These are phyloP conservation scores for Trametes pubescens DNA, from an alignment of 1,284 basidiomycete species.

Conservation along the genomic window DNA sequence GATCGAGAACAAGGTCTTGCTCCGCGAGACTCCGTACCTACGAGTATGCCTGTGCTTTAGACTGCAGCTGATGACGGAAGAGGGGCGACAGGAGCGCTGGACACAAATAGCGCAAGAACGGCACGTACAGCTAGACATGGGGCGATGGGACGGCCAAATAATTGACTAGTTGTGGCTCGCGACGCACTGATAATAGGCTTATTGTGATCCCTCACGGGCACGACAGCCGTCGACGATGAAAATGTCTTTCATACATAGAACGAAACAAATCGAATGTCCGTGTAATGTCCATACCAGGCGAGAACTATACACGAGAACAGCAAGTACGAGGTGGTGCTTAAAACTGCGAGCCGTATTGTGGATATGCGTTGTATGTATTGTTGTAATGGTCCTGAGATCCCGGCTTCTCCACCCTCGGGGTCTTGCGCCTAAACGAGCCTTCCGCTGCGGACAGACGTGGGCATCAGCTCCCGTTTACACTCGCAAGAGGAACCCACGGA, in stretches of 20 bases:
- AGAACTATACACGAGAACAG: constrained; percentile 12
- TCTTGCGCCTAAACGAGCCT: constrained; percentile 61
- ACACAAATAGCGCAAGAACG: constrained; percentile 36
- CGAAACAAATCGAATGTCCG: constrained; percentile 22
- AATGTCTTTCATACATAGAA: constrained; percentile 25
- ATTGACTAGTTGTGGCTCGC: constrained; percentile 15
- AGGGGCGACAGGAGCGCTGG: constrained; percentile 41
- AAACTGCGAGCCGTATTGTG: constrained; percentile 22
- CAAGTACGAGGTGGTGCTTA: constrained; percentile 17
- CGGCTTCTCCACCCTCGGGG: constrained; percentile 50
- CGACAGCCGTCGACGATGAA: constrained; percentile 9
- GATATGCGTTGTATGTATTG: constrained; percentile 16
- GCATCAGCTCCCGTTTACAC: constrained; percentile 30
- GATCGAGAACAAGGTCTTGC: constrained; percentile 35
- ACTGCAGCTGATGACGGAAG: constrained; percentile 38
- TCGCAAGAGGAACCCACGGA: constrained; percentile 25
- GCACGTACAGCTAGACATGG: constrained; percentile 32
- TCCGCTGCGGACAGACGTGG: constrained; percentile 49
- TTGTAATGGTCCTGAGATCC: constrained; percentile 37
- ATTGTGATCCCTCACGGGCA: not conserved
- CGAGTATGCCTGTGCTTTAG: constrained; percentile 41
- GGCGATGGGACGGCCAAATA: constrained; percentile 36
- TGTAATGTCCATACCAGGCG: constrained; percentile 27
- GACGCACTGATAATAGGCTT: not conserved
- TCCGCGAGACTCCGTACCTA: constrained; percentile 24